phyloP scores from a whole-genome alignment of 176 grass and related monocot species.

The Pontederia crassipes region DNA sequence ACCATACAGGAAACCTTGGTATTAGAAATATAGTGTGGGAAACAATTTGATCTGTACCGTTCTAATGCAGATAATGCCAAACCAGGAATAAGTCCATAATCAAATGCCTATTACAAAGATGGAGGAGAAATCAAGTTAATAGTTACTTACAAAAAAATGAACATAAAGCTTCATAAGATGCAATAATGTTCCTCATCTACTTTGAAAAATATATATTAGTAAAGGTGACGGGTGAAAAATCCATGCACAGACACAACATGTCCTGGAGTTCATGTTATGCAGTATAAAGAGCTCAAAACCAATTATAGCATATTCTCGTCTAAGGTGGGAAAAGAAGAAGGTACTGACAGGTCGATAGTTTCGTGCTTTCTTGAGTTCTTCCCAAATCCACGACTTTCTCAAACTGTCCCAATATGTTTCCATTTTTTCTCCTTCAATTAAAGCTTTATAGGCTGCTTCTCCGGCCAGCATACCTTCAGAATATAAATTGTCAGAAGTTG shows the following conservation, averaged over 20 bases:
- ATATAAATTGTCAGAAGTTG: constrained; percentile 6
- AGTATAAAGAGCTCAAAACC: too few species aligned
- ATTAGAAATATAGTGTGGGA: neutral
- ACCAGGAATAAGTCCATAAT: constrained; percentile 77
- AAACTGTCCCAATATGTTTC: constrained; percentile 80
- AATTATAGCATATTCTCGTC: too few species aligned
- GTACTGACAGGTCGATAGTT: constrained; percentile 86
- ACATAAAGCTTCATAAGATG: neutral
- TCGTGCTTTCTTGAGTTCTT: constrained; percentile 80
- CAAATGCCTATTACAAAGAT: constrained; percentile 59
- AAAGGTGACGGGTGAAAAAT: neutral
- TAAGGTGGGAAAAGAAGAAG: constrained; percentile 1
- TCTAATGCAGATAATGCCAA: constrained; percentile 90
- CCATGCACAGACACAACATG: too few species aligned
- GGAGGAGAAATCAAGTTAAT: neutral
- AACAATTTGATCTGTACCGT: constrained; percentile 29
- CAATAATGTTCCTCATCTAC: neutral
- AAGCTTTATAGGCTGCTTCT: constrained; percentile 57
- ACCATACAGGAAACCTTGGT: constrained; percentile 5
- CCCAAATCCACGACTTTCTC: constrained; percentile 94
- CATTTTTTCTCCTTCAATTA: constrained; percentile 74
- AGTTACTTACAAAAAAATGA: neutral
- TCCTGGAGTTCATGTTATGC: too few species aligned
- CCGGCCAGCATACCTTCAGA: constrained; percentile 85
- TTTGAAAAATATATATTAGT: neutral